Base-by-base conservation (phyloP, 805 yeast genomes). In the Lipomyces starkeyi region DNA sequence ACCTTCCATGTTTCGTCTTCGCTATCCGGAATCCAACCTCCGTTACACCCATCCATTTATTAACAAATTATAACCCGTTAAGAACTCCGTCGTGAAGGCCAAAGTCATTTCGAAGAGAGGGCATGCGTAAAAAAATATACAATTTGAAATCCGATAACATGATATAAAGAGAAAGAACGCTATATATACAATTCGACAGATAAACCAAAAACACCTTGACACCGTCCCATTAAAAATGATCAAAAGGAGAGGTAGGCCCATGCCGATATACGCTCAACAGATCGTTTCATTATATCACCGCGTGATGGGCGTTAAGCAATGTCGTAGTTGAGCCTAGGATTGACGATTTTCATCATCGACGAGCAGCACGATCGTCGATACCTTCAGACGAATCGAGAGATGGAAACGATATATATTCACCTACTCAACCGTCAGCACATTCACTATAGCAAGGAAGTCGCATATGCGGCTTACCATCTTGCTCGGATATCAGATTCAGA, bases 401-500 rank as follows among this genome's bases (percentile, higher is more conserved):
- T 9, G 69, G 69, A 29, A 66, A 66, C 7, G 69, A 66, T 14
- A 58, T 59, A 63, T 66, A 66, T 58, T 54, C 66, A 27, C 61
- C 69, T 65, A 52, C n/a, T 40, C 7, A 35, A 29, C 13, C 27
- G 11, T 61, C 17, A 61, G 40, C 22, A 17, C 14, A n/a, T 13
- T 25, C 22, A 25, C 7, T 9, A 2, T 7, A 5, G 20, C 35
- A 29, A 34, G 37, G n/a, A 40, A 43, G 14, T n/a, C 9, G 11
- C 40, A 27, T 11, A 9, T 13, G 40, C 52, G 2, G n/a, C 59
- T n/a, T 32, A 62, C 63, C 69, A 43, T 66, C 66, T 20, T 34
- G 37, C 40, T 43, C 61, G 11, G 69, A 37, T n/a, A 66, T 62
- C 54, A 66, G 63, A 32, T 66, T 66, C 34, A 66, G 61, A 25